Evolutionary conservation across 495 filamentous ascomycete genomes (phyloP).

Genomic region (Hypoxylon crocopeplum): DNA sequence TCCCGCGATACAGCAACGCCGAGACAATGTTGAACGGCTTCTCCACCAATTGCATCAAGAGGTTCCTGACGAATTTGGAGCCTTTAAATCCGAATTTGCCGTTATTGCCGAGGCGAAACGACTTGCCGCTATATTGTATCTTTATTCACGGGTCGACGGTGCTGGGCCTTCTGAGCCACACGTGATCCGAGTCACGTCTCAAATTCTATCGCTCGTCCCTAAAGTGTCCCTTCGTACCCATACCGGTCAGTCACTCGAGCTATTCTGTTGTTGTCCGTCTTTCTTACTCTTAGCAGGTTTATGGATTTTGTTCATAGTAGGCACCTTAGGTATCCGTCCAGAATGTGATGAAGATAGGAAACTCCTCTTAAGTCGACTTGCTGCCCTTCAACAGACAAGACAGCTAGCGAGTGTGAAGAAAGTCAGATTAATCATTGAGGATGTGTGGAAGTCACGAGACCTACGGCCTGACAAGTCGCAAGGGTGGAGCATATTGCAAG

Average conservation of each 20-base stretch:
- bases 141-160: slow-evolving; percentile 27
- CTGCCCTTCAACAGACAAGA: slow-evolving; percentile 26
- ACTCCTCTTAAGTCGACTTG: slow-evolving; percentile 18
- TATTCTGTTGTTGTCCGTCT: too few relatives aligned
- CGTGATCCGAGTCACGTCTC: slow-evolving; percentile 21
- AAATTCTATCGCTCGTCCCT: slow-evolving; percentile 21
- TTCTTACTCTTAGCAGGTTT: too few relatives aligned
- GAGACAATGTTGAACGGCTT: slow-evolving; percentile 23
- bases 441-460: slow-evolving; percentile 31
- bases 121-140: slow-evolving; percentile 24
- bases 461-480: slow-evolving; percentile 14
- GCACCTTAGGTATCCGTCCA: slow-evolving; percentile 22
- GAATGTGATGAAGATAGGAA: slow-evolving; percentile 31
- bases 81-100: slow-evolving; percentile 20
- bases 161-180: slow-evolving; percentile 25
- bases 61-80: slow-evolving; percentile 12
- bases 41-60: slow-evolving; percentile 28
- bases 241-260: too few relatives aligned
- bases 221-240: slow-evolving; percentile 29
- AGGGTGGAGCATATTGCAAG: slow-evolving; percentile 27
- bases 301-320: slow-evolving; percentile 33
- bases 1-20: slow-evolving; percentile 15
- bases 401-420: slow-evolving; percentile 31
- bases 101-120: slow-evolving; percentile 28
- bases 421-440: slow-evolving; percentile 30